Evolutionary conservation across 108 stramenopile genomes (phyloP).

Genomic region (Nannochloropsis oceanica): DNA sequence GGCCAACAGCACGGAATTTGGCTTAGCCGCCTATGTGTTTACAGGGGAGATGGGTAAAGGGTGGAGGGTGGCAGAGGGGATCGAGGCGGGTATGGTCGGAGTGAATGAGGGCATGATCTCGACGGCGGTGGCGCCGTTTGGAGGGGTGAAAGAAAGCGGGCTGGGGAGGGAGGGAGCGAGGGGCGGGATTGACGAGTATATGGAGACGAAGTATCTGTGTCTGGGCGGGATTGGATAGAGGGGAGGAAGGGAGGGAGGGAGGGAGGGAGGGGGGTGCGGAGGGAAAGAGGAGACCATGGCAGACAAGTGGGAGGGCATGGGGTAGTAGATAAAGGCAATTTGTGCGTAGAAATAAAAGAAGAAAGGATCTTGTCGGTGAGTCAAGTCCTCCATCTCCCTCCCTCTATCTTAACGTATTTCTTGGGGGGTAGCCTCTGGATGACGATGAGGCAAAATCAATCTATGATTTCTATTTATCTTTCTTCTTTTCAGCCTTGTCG

Average conservation of each 20-base stretch:
- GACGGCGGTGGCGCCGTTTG: conserved; percentile 29
- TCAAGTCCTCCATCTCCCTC: too few species aligned
- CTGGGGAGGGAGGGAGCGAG: conserved; percentile 28
- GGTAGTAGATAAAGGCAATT: neutral
- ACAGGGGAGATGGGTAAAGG: conserved; percentile 11
- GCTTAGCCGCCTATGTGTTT: conserved; percentile 29
- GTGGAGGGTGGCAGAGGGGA: neutral
- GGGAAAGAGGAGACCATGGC: neutral
- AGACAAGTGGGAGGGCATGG: neutral
- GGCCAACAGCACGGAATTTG: conserved; percentile 30
- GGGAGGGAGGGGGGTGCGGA: neutral
- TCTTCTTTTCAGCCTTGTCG: too few species aligned
- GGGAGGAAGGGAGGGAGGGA: too few species aligned
- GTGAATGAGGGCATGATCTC: conserved; percentile 79
- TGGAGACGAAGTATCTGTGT: conserved; percentile 39
- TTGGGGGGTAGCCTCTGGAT: too few species aligned
- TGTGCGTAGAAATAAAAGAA: too few species aligned
- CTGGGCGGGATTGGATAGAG: conserved; percentile 12
- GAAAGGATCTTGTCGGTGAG: too few species aligned
- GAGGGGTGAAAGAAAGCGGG: conserved; percentile 37
- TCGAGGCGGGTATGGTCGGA: conserved; percentile 47
- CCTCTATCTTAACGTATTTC: too few species aligned
- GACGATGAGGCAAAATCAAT: too few species aligned
- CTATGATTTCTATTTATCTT: too few species aligned
- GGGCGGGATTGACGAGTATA: conserved; percentile 34